Base-by-base conservation (phyloP, 2,329 filamentous ascomycete species). In the Fusarium clavum region DNA sequence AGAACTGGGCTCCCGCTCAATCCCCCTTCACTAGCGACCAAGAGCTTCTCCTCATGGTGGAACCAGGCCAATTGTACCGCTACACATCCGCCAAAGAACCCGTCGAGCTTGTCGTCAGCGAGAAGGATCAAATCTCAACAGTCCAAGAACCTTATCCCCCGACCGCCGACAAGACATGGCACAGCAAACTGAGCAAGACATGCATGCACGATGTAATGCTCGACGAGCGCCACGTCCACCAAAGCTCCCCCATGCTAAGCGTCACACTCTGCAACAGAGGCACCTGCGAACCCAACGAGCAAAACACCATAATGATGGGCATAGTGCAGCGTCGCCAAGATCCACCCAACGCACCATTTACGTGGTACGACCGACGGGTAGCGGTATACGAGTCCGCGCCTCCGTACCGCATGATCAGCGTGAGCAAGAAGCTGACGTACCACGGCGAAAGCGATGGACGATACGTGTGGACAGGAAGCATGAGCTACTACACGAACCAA, bases 381-480 rank as follows among this genome's bases (percentile, higher is more conserved):
- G 70, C 57, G 14, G 68, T 69, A 22, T 73, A 73, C 45, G 61
- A 64, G 41, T 43, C 71, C 20, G 47, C 44, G 9, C 22, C 68
- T 22, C 70, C 71, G 10, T 73, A 73, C 38, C 55, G 63, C 6
- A 73, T 73, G 71, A 45, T 73, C 32, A 73, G 71, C 16, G 71
- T 72, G 48, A 71, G 71, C 61, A 73, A 67, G 47, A 73, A 61
- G 46, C 56, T 73, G 22, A 69, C 68, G 30, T 73, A 73, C 24
- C 68, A 73, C 57, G 71, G 71, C n/a, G 71, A 73, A 24, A 25
- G 41, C 24, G 64, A 65, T 18, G 61, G 61, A 25, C 57, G 44
- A 43, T 73, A 73, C 43, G 48, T 61, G 4, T 73, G 71, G 71
- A 73, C 71, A 2, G 71, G 71, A 1, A 70, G 58, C 10, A 73